phyloP scores from a whole-genome alignment of 371 early-diverging fungal genomes.

The Enterocytospora artemiae region DNA sequence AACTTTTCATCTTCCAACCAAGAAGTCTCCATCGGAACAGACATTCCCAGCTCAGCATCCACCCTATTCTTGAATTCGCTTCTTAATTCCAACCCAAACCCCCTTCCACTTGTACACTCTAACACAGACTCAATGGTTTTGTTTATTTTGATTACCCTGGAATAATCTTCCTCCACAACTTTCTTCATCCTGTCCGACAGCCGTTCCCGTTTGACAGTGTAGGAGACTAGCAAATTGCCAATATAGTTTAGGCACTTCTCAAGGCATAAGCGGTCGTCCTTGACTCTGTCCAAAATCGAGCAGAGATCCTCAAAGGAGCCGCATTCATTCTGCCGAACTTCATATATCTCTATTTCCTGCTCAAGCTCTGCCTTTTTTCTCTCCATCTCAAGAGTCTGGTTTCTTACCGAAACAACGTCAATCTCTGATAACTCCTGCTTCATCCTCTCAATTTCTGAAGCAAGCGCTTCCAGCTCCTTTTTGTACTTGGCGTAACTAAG shows the following conservation, averaged over 20 bases:
- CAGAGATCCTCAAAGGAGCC: neutral
- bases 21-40: neutral
- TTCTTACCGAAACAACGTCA: neutral
- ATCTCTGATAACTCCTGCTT: neutral
- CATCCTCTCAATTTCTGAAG: conserved; percentile 1
- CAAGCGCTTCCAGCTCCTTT: neutral
- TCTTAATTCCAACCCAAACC: neutral
- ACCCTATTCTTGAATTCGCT: neutral
- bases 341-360: neutral
- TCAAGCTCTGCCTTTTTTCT: neutral
- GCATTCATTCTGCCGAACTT: neutral
- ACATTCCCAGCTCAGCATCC: neutral
- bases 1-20: neutral
- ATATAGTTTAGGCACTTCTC: neutral
- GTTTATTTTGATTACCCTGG: neutral
- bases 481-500: neutral
- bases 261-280: neutral
- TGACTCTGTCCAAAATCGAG: neutral
- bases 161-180: neutral
- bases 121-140: neutral
- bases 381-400: neutral
- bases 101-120: neutral
- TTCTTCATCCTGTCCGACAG: neutral
- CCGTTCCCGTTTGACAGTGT: neutral
- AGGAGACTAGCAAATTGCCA: neutral